Base-by-base conservation (phyloP, 2,329 filamentous ascomycete species). In the Nemania sp. region DNA sequence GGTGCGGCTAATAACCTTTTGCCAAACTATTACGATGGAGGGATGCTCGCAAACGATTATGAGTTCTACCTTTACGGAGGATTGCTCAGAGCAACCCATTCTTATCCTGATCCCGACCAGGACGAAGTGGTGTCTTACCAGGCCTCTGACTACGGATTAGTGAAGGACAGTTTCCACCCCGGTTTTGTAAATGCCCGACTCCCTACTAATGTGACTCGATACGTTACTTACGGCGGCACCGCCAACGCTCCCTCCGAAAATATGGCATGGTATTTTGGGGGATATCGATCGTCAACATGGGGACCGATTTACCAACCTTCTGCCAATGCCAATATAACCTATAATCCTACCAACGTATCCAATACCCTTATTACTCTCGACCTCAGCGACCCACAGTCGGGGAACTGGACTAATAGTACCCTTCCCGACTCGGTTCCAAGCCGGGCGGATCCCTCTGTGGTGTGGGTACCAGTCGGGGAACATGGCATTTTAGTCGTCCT, bases 401-500 rank as follows among this genome's bases (percentile, higher is more conserved):
- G 87, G 65, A 81, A 72, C 4, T 93, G 90, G 88, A 78, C 73
- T 6, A 92, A 92, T 71, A 70, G 58, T 1, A 87, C 87, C 0
- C 76, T 93, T 2, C 85, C 86, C 0, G 47, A 73, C 0, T 70
- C 75, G 3, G 80, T 91, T 6, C 77, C 80, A 4, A 86, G 86
- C 0, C 86, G 91, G 18, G 88, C 89, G 3, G 89, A 87, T 71
- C 84, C 89, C 0, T 90, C 91, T 66, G 81, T 91, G 1, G 89
- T 91, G 0, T 93, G 91, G 90, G 85, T 97, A 0, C 93, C 93
- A 1, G 92, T 94, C 52, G 92, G 93, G 2, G 81, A 86, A 18
- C 83, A 93, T 73, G 93, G 93, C 0, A 89, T 96, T 52, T 82
- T 97, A 8, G 85, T 97, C 0, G 92, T 91, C 2, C 81, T 97